Base-by-base conservation (phyloP, 352 stramenopile genomes). In the Pythium insidiosum region DNA sequence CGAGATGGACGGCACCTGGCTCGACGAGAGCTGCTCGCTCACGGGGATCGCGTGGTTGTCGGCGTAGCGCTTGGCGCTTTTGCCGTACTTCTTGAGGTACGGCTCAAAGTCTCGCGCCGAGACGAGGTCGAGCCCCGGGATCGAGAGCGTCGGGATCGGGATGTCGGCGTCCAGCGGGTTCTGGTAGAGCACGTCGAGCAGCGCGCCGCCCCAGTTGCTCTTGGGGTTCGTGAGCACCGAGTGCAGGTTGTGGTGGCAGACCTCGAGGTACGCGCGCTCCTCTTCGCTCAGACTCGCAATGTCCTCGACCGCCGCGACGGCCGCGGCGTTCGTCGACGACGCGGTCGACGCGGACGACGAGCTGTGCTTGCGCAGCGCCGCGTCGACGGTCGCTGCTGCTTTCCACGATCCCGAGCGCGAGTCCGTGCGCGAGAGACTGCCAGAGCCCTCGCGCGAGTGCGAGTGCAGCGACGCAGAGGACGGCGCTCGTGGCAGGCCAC, bases 221-320 rank as follows among this genome's bases (percentile, higher is more conserved):
- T 87, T 84, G 5, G 81, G 81, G 37, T 89, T 88, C 0, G 73
- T 84, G 26, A 94, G 61, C 41, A 94, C 81, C 23, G 81, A 91
- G 60, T 94, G 76, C 21, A 94, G 49, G 43, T 94, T 94, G 54
- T 94, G 78, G 26, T 88, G 72, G 25, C 53, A 81, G 45, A 87
- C 67, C 9, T 64, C 61, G 11, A 88, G 43, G 48, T 84, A 84
- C 26, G 76, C 72, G 35, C 63, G 66, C 20, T 84, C 73, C 40
- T 89, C 74, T 28, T 85, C 77, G 26, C 66, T 61, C 28, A 70
- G 50, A 43, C 50, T 53, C 20, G 73, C 55, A 16, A 58, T 52
- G 25, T 68, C 47, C 20, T 68, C 35, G n/a, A 59, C 37, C 2
- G 49, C 43, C 5, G 51, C 22, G 5, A 43, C 21, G 10, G 50